These are phyloP conservation scores for Astragalus membranaceus DNA, from an alignment of 306 rosid species.

Conservation along the genomic window DNA sequence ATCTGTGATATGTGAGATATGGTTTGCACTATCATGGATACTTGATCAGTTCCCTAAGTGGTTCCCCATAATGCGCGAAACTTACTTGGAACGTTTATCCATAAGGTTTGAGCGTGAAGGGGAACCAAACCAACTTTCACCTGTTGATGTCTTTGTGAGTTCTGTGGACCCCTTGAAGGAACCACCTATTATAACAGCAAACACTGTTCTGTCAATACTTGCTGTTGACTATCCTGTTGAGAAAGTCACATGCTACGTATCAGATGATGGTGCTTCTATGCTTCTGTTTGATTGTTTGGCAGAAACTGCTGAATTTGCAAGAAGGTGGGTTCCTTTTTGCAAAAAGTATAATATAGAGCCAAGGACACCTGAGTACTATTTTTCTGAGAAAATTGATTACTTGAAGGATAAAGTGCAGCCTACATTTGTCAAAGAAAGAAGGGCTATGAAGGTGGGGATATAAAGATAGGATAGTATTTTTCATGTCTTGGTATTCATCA, in stretches of 20 bases:
- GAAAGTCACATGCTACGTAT: constrained; percentile 72
- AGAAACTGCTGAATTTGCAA: constrained; percentile 92
- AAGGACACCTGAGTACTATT: constrained; percentile 81
- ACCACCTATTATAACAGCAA: constrained; percentile 86
- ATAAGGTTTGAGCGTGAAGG: constrained; percentile 70
- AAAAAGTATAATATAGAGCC: constrained; percentile 76
- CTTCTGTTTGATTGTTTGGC: constrained; percentile 81
- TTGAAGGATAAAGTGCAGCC: constrained; percentile 72
- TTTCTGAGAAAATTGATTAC: constrained; percentile 67
- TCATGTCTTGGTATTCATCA: not conserved
- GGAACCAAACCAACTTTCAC: constrained; percentile 30
- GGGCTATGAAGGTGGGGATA: constrained; percentile 60
- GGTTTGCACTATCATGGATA: constrained; percentile 95
- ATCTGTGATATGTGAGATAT: constrained; percentile 81
- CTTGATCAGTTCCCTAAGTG: constrained; percentile 88
- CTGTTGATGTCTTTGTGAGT: constrained; percentile 71
- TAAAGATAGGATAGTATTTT: not conserved
- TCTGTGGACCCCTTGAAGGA: constrained; percentile 93
- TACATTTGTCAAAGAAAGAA: constrained; percentile 82
- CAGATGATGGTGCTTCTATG: constrained; percentile 90
- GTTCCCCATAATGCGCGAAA: constrained; percentile 67
- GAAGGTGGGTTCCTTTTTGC: constrained; percentile 91
- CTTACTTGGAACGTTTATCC: constrained; percentile 63
- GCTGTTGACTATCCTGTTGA: constrained; percentile 88
- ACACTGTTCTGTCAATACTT: constrained; percentile 83